Percentiles rank a stretch among this genome's conserved stretches.
phyloP scores from a whole-genome alignment of 768 basidiomycete species.

The Kwoniella pini region DNA sequence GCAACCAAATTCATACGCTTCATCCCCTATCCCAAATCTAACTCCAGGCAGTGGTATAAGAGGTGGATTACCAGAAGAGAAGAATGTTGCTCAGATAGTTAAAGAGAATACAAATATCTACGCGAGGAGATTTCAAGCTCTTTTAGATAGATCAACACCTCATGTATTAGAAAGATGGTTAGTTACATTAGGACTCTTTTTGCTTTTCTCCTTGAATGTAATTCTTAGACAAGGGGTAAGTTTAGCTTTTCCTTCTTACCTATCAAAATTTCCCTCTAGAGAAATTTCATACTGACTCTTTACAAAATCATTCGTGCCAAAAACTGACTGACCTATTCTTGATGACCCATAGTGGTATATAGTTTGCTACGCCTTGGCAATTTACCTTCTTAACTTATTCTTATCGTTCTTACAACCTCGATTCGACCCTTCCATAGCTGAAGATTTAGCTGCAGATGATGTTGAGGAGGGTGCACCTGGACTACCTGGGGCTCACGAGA shows the following conservation, averaged over 20 bases:
- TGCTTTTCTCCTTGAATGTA: constrained; percentile 80
- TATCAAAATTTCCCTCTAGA: too few relatives aligned
- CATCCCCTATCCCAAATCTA: constrained; percentile 33
- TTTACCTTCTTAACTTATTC: constrained; percentile 92
- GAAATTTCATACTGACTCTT: background rate
- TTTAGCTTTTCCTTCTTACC: constrained; percentile 30
- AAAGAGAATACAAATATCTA: constrained; percentile 47
- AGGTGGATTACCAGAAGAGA: constrained; percentile 50
- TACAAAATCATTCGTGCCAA: background rate
- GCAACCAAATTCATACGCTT: constrained; percentile 34
- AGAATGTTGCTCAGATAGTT: constrained; percentile 53
- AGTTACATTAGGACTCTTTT: constrained; percentile 68
- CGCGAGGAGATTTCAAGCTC: constrained; percentile 66
- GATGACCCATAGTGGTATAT: constrained; percentile 30
- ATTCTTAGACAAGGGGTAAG: constrained; percentile 85
- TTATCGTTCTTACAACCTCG: constrained; percentile 97
- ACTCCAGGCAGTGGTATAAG: constrained; percentile 35
- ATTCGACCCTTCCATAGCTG: constrained; percentile 94
- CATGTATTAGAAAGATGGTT: constrained; percentile 88
- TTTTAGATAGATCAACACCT: constrained; percentile 90
- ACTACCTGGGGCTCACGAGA: constrained; percentile 49
- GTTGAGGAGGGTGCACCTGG: constrained; percentile 85
- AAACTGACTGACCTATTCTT: background rate
- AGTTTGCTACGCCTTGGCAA: constrained; percentile 75
- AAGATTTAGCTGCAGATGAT: constrained; percentile 89